Conservation (phyloP, 2,329 filamentous ascomycete species). For the Exserohilum rostratum region DNA sequence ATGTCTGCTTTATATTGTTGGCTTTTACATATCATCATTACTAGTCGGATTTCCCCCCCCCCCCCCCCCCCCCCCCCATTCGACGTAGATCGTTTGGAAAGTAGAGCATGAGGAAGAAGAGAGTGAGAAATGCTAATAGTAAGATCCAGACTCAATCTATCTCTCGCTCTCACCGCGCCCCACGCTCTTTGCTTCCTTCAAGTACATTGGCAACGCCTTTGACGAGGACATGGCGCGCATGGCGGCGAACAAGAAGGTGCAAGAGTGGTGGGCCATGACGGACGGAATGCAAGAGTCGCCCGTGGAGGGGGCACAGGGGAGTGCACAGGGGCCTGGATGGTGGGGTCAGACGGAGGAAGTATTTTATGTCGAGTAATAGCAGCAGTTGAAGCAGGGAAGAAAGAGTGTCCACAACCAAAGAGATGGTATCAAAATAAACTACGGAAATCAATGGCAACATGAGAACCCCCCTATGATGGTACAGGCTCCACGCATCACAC, state of each 20-base stretch:
- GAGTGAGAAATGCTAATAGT: too few relatives aligned
- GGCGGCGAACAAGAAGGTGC: conserved; percentile 73
- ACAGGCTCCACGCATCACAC: neutral
- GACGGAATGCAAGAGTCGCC: conserved; percentile 72
- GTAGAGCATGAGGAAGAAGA: too few relatives aligned
- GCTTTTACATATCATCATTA: too few relatives aligned
- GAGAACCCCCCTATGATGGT: neutral
- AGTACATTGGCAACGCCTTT: conserved; percentile 76
- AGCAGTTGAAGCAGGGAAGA: neutral
- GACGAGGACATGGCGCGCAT: conserved; percentile 78
- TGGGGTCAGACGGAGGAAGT: conserved; percentile 74
- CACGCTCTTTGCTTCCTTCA: conserved; percentile 77
- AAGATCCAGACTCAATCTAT: conserved; percentile 66
- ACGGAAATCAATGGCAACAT: neutral
- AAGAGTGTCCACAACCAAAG: neutral
- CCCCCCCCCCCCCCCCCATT: neutral
- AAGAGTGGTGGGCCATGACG: conserved; percentile 82
- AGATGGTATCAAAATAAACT: conserved; percentile 2
- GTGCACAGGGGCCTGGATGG: conserved; percentile 56
- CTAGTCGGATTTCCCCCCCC: neutral
- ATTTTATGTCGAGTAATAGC: conserved; percentile 58
- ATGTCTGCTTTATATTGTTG: conserved; percentile 50
- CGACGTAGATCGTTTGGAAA: too few relatives aligned
- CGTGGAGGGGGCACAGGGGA: conserved; percentile 55
- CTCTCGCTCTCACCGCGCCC: conserved; percentile 64